phyloP scores from a whole-genome alignment of 345 rosid species.

The Populus simonii region DNA sequence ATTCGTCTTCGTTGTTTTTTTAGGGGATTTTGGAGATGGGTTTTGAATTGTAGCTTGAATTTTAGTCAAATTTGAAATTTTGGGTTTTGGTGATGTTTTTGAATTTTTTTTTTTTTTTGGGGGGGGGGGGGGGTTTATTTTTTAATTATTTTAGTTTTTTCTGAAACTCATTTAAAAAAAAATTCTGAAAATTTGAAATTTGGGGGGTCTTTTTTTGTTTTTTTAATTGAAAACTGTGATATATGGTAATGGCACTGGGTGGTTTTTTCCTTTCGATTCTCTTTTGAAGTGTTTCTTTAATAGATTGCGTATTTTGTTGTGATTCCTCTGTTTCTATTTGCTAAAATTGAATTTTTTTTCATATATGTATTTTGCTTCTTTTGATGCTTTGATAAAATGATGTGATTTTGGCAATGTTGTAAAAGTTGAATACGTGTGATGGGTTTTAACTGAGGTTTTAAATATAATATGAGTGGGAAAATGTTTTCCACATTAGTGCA shows the following conservation, averaged over 20 bases:
- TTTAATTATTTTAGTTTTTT: neutral
- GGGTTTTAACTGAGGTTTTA: neutral
- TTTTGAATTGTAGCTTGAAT: slow-evolving; percentile 1
- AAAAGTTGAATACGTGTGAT: neutral
- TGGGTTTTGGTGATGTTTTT: neutral
- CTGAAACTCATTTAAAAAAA: neutral
- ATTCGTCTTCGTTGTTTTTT: neutral
- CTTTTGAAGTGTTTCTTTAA: neutral
- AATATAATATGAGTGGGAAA: neutral
- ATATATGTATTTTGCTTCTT: neutral
- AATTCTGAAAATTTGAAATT: neutral
- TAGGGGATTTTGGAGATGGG: slow-evolving; percentile 1
- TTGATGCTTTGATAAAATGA: neutral
- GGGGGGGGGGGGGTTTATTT: too few relatives aligned
- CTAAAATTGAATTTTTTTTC: neutral
- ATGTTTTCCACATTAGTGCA: neutral
- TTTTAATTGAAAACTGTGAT: too few relatives aligned
- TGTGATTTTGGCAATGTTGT: neutral
- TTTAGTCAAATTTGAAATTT: neutral
- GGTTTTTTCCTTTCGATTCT: neutral
- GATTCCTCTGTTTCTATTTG: neutral
- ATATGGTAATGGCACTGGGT: too few relatives aligned
- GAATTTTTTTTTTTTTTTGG: too few relatives aligned
- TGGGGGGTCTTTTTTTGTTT: neutral
- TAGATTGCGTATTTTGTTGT: neutral